Conservation (phyloP, 2,329 filamentous ascomycete genomes). For the Penicillium sp. region DNA sequence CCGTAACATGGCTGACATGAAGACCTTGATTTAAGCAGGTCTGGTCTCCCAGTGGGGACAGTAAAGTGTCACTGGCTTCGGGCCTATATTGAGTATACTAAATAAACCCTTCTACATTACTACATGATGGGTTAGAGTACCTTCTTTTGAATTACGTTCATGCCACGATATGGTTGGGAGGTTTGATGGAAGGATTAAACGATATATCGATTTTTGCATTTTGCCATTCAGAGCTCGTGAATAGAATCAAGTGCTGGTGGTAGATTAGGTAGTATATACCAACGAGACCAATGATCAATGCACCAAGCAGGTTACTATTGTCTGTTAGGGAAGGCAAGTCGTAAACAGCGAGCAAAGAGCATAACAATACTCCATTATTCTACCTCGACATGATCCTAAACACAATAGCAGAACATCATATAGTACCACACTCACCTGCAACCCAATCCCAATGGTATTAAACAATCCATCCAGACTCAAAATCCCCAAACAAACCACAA, state of each 20-base stretch:
- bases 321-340: neutral
- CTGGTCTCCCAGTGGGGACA: neutral
- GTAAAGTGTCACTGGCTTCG: neutral
- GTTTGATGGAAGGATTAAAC: neutral
- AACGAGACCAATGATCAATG: neutral
- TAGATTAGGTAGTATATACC: constrained; percentile 1
- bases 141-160: neutral
- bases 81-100: neutral
- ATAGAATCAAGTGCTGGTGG: constrained; percentile 2
- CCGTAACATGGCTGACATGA: constrained; percentile 47
- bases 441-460: neutral
- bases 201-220: neutral
- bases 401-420: neutral
- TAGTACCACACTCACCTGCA: too few species aligned
- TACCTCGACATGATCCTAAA: neutral
- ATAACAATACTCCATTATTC: neutral
- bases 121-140: neutral
- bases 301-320: neutral
- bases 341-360: neutral
- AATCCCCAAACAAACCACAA: too few species aligned
- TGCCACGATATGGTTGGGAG: neutral
- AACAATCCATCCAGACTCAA: neutral
- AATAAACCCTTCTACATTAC: neutral
- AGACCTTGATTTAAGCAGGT: constrained; percentile 27
- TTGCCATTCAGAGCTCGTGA: neutral